Base-by-base conservation (phyloP, 257 asterid species). In the Verbena officinalis region DNA sequence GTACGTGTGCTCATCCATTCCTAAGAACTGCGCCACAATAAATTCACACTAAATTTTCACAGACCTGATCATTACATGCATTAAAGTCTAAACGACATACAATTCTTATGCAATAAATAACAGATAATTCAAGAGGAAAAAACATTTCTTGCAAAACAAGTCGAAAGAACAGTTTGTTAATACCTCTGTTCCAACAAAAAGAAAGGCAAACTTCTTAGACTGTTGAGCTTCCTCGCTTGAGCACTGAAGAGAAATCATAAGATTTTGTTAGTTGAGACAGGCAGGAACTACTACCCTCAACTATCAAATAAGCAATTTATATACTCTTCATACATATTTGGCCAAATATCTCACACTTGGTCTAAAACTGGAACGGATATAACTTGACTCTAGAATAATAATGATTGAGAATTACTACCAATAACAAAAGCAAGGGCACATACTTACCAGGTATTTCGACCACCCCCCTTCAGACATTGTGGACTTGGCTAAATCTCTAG, bases 171-270 rank as follows among this genome's bases (percentile, higher is more conserved):
- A 12, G 42, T 78, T 2, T n/a, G n/a, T 64, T 65, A 11, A 62
- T 84, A 89, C 97, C 98, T 92, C 85, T 67, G 79, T 78, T 51
- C 97, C 98, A 62, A 92, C 73, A 70, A 92, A 92, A 68, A 92
- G 78, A 60, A 92, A 74, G 62, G 91, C 97, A 76, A 92, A 78
- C 48, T 87, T 85, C 83, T 76, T 70, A 69, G 83, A 64, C 57
- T 73, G 73, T 34, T 75, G 88, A 43, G 74, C 81, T 66, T 82
- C 87, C 77, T 70, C 74, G 55, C 71, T 75, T 33, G 85, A 78
- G 86, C 98, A 92, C 97, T 89, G 83, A 70, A 62, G 60, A 80
- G 53, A 52, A 59, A 74, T 1, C 57, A 62, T 9, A 16, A 74
- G 50, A 64, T 38, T 23, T 58, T 46, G 22, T 30, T 36, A 58